phyloP scores from a whole-genome alignment of 352 stramenopile genomes.

The Phytophthora ramorum region DNA sequence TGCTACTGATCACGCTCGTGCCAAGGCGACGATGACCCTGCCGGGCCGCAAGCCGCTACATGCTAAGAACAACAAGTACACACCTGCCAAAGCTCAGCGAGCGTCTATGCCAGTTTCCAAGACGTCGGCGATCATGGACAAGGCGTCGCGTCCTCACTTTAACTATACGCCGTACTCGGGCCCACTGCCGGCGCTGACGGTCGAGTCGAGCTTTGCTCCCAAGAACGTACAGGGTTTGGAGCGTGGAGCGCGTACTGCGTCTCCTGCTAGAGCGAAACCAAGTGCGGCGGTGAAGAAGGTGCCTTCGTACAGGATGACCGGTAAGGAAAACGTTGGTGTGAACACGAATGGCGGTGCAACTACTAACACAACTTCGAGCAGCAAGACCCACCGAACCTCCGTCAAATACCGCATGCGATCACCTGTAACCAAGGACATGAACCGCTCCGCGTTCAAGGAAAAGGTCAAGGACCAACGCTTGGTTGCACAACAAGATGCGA shows the following conservation, averaged over 20 bases:
- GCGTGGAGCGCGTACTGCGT: constrained; percentile 14
- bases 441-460: constrained; percentile 46
- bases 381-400: constrained; percentile 32
- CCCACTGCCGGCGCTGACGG: constrained; percentile 59
- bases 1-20: constrained; percentile 26
- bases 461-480: constrained; percentile 42
- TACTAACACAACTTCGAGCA: constrained; percentile 29
- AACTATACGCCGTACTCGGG: constrained; percentile 77
- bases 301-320: constrained; percentile 12
- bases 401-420: constrained; percentile 37
- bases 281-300: constrained; percentile 19
- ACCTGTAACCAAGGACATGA: constrained; percentile 39
- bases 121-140: constrained; percentile 3
- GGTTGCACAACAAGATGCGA: constrained; percentile 13
- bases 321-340: constrained; percentile 45
- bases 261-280: constrained; percentile 19
- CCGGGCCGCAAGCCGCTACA: constrained; percentile 10
- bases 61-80: constrained; percentile 2
- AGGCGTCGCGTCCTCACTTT: constrained; percentile 23
- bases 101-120: constrained; percentile 19
- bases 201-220: constrained; percentile 71
- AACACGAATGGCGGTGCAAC: constrained; percentile 16
- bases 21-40: constrained; percentile 17
- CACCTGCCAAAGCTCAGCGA: constrained; percentile 17
- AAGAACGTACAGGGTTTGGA: constrained; percentile 39